Evolutionary conservation across 139 green algal genomes (phyloP), one percentile per base, ranked within the genome.

Genomic region (Coelastrella sp.): DNA sequence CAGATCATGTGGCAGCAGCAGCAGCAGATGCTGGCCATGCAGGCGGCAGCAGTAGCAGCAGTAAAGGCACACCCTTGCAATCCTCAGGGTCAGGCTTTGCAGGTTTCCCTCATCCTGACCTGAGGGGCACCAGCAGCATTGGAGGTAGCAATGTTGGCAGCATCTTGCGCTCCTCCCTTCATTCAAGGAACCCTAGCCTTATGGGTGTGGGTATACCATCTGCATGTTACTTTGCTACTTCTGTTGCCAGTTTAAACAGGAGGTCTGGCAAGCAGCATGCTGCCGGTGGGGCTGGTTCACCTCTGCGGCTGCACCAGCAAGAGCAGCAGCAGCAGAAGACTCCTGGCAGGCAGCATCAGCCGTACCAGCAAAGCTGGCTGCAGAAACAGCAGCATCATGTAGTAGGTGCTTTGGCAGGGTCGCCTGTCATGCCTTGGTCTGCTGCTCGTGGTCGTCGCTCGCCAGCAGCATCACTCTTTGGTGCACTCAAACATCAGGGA

Each of bases 161-260:
- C 35, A 49, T 49, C 35, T 49, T 49, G 35, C 35, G 35, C n/a
- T 57, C 58, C 0, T 7, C 49, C 6, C 81, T 15, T 24, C 59
- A 87, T 59, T 61, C 81, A 0, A 57, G 82, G 14, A 19, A 19
- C 15, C 60, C 4, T 20, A 88, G 84, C 68, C 4, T 88, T 8
- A 59, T 88, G 35, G 84, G 68, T 68, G 84, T 11, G 12, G 84
- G 84, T n/a, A 59, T 88, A 5, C 84, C 84, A 15, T 80, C 84
- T 59, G 84, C 84, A 4, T 27, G 61, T 5, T 70, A 56, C 35
- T 80, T 88, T 70, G 84, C 84, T 81, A 66, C 84, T 5, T 80
- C 84, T 88, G 68, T 80, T 8, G 68, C 84, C 14, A 19, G 81
- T 5, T 66, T 88, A 14, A 63, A 17, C 61, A 80, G 25, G 9